Evolutionary conservation across 116 monocot genomes (phyloP), one percentile per base, ranked within the genome.

Genomic region (Phalaenopsis hybrid): DNA sequence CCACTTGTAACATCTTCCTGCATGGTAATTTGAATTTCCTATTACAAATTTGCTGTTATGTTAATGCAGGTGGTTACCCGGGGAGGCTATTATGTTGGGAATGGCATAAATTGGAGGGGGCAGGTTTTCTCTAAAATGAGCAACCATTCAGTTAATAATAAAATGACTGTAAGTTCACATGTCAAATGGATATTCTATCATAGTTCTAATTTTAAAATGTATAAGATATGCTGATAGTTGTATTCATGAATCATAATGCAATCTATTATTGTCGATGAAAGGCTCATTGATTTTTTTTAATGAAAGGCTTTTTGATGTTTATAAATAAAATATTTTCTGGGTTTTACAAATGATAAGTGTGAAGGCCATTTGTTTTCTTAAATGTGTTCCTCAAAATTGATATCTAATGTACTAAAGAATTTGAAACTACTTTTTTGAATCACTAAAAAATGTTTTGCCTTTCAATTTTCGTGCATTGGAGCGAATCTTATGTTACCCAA

Each of bases 51-150:
- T 51, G 21, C n/a, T 78, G 37, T 84, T 28, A 16, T 61, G 57
- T 37, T 59, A 34, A 44, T 75, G 51, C 85, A 97, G 96, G 96
- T 97, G 23, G 96, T 97, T 68, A 92, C 96, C 34, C 94, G 96
- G 94, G 94, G 94, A 77, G 94, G 94, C 20, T 97, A 92, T 86
- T 90, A 92, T 85, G 96, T 97, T 21, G 96, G 96, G 11, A 97
- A 97, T 89, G 94, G 92, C 74, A 97, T 97, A 74, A 97, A 97
- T 77, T 97, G 96, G 96, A 97, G 94, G 79, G 96, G 96, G 0
- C 96, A 97, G 85, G 94, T 97, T 79, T 97, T 97, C 86, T 94
- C 96, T 65, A 97, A 97, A 85, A 97, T 97, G 96, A 88, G 91
- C 41, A 97, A 97, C 85, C 96, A 97, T 86, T 94, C 96, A 25